Percentiles rank a stretch among this genome's conserved stretches.
phyloP scores from a whole-genome alignment of 306 rosid species.

The Trifolium subterraneum region DNA sequence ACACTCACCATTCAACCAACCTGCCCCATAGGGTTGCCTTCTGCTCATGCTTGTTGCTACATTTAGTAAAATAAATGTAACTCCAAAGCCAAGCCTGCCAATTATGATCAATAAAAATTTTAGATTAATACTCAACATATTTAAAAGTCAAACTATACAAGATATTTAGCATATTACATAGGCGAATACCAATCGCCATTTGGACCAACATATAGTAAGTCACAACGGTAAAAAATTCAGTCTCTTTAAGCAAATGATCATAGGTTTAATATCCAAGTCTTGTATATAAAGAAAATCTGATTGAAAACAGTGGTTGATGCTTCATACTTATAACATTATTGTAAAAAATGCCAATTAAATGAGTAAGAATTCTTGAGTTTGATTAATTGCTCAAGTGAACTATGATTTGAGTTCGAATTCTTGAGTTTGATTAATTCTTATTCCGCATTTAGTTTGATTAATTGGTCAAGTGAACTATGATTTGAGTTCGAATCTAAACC shows the following conservation, averaged over 20 bases:
- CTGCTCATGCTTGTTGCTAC: conserved; percentile 78
- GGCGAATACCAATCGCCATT: neutral
- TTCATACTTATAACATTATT: neutral
- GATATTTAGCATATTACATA: neutral
- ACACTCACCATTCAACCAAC: conserved; percentile 91
- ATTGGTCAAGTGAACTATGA: neutral
- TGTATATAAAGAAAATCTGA: neutral
- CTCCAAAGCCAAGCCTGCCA: conserved; percentile 80
- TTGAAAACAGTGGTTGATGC: neutral
- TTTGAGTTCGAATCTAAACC: neutral
- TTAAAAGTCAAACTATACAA: conserved; percentile 10
- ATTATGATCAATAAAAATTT: conserved; percentile 35
- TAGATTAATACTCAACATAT: neutral
- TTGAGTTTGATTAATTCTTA: neutral
- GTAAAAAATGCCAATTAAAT: neutral
- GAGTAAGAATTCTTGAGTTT: too few species aligned
- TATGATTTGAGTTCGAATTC: neutral
- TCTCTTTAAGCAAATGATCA: neutral
- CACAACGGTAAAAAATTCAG: too few species aligned
- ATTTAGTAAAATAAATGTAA: conserved; percentile 56
- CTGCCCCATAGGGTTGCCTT: conserved; percentile 68
- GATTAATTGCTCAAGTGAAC: neutral
- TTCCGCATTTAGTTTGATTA: neutral
- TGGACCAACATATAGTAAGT: neutral
- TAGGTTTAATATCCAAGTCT: neutral